Evolutionary conservation across 2,329 filamentous ascomycete species (phyloP).

Genomic region (Alternaria gaisen): DNA sequence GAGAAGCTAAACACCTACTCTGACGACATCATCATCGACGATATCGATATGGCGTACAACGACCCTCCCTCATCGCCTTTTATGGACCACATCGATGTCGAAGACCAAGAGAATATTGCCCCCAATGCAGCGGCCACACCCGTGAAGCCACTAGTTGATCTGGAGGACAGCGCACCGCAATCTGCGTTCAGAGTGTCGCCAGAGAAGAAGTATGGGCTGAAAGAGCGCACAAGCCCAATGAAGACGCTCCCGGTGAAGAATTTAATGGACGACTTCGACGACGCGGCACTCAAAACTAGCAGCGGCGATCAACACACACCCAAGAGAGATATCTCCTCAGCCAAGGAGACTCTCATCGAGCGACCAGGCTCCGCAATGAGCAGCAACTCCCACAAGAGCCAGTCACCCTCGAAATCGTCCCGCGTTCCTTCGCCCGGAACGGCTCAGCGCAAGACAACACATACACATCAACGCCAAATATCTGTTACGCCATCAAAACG

Average conservation of each 20-base stretch:
- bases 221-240: conserved; percentile 41
- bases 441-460: conserved; percentile 19
- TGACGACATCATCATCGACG: conserved; percentile 31
- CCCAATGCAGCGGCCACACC: conserved; percentile 35
- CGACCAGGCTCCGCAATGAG: conserved; percentile 39
- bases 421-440: conserved; percentile 34
- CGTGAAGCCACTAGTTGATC: conserved; percentile 31
- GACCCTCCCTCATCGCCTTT: conserved; percentile 60
- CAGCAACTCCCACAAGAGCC: conserved; percentile 36
- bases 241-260: conserved; percentile 44
- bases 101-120: conserved; percentile 51
- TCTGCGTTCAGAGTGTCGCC: conserved; percentile 47
- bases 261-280: conserved; percentile 38
- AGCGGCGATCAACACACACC: conserved; percentile 27
- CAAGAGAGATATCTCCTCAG: conserved; percentile 36
- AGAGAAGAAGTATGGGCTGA: conserved; percentile 37
- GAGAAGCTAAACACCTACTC: conserved; percentile 41
- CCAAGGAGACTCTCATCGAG: conserved; percentile 32
- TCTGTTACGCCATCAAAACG: conserved; percentile 30
- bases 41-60: conserved; percentile 51
- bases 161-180: conserved; percentile 41
- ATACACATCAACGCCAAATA: conserved; percentile 23
- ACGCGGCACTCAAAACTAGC: conserved; percentile 18
- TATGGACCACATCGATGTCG: conserved; percentile 54
- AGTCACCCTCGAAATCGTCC: conserved; percentile 41